Evolutionary conservation across 2,329 filamentous ascomycete species (phyloP), one percentile per base, ranked within the genome.

Genomic region (Emergomyces africanus): DNA sequence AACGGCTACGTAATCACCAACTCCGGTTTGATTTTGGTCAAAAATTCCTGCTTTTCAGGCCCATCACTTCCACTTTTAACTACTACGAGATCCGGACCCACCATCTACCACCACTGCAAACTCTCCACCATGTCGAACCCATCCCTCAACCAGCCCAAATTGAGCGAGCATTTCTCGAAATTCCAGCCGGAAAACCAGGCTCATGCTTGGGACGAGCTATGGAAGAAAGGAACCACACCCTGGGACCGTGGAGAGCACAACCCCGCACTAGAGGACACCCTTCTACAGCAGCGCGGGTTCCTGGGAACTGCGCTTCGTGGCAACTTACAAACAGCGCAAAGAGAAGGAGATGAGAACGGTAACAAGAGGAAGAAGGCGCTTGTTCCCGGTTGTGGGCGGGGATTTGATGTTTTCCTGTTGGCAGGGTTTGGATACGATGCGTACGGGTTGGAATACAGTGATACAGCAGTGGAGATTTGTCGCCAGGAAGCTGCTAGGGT

Each of bases 381-480:
- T 9, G 86, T 95, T 0, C 88, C 90, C 0, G 90, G 89, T 5
- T 95, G 90, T 71, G 90, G 90, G 0, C 81, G 82, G 53, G 90
- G 90, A 5, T 87, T 94, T 68, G 90, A 95, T 73, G 87, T 90
- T 1, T 77, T 89, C 10, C 77, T 95, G 42, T 79, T 95, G 50
- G 82, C 84, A 55, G 82, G 83, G 10, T 83, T 86, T 67, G 90
- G 90, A 0, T 94, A 88, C 69, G 86, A 95, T 72, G 83, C 84
- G 1, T 85, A 83, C 66, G 90, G 89, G 0, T 73, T 95, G 1
- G 90, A 95, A 68, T 80, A 81, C 59, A 85, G 84, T 50, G 67
- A 76, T 9, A 75, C 73, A 20, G 83, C 77, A 1, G 61, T 78
- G 3, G 68, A 74, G 54, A 68, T 65, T 2, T 75, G 72, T 57